Base-by-base conservation (phyloP, 768 basidiomycete genomes). In the Omphalotus guepiniiformis region DNA sequence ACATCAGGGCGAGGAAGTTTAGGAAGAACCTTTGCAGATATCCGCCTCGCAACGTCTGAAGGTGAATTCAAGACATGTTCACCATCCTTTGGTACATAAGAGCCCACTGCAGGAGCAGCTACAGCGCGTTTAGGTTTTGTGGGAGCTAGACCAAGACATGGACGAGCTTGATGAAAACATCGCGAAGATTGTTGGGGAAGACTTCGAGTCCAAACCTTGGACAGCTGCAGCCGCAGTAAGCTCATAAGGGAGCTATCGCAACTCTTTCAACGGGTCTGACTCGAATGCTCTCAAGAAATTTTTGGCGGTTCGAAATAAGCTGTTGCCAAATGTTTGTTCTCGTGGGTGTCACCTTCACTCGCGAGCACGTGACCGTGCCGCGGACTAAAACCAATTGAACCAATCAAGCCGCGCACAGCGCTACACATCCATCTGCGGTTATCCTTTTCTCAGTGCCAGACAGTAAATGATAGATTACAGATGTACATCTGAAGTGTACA, bases 11-110 rank as follows among this genome's bases (percentile, higher is more conserved):
- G 83, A 35, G 88, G 85, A 27, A 97, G 75, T 60, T 90, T 88
- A 27, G 96, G 94, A 18, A 99, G 76, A 48, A 98, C 95, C 58
- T 86, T 90, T 25, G 94, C 93, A 8, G 93, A 96, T 49, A 99
- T 83, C 62, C 80, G 85, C 55, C 94, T 82, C 12, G 96, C 96
- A 50, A 98, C 75, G 59, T 95, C 95, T 3, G 93, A 96, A 5
- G 96, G 91, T 1, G 93, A 94, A 64, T 84, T 94, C 62, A 96
- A 80, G 51, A 89, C 86, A 55, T 84, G 82, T 58, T 88, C 84
- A 44, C 76, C 76, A 39, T 83, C 78, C 53, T 83, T 80, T 38
- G 77, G 78, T 23, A 59, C 63, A 59, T 84, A 88, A 15, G 78
- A 74, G 47, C 86, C 86, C 13, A 89, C 85, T 4, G 85, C 86